Conservation (phyloP, 73 alveolate species). For the Uronychia setigera region DNA sequence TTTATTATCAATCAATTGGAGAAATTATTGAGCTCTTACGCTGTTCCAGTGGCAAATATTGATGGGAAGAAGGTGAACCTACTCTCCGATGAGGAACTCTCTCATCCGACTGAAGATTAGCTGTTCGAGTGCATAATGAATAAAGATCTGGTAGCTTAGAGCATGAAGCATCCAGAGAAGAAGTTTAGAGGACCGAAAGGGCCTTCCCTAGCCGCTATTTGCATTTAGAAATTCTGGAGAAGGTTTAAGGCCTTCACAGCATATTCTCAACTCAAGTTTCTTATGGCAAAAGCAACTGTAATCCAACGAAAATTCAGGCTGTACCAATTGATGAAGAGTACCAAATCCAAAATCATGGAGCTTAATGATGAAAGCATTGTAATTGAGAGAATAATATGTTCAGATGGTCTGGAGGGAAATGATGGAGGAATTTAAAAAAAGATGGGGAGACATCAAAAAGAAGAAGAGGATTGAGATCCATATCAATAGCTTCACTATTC, state of each 20-base stretch:
- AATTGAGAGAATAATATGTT: constrained; percentile 34
- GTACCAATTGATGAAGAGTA: constrained; percentile 59
- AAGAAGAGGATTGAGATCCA: constrained; percentile 72
- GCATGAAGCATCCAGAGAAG: constrained; percentile 41
- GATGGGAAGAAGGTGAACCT: constrained; percentile 66
- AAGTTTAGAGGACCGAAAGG: constrained; percentile 67
- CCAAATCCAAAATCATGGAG: constrained; percentile 57
- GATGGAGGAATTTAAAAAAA: constrained; percentile 64
- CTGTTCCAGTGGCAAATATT: constrained; percentile 66
- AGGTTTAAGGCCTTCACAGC: constrained; percentile 64
- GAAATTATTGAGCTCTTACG: constrained; percentile 38
- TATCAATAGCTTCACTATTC: constrained; percentile 39
- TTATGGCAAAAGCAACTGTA: constrained; percentile 64
- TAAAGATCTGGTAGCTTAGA: constrained; percentile 28
- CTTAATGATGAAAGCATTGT: constrained; percentile 52
- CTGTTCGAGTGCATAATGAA: constrained; percentile 47
- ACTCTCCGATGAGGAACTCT: constrained; percentile 59
- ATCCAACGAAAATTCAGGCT: constrained; percentile 65
- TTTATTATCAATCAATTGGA: constrained; percentile 58
- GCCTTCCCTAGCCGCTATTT: constrained; percentile 60
- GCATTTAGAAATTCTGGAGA: constrained; percentile 69
- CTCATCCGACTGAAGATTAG: constrained; percentile 45
- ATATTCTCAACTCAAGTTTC: constrained; percentile 48
- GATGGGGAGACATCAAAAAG: constrained; percentile 66
- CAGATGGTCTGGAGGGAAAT: constrained; percentile 66